Base-by-base conservation (phyloP, 768 basidiomycete species). In the Aureoboletus auriporus region DNA sequence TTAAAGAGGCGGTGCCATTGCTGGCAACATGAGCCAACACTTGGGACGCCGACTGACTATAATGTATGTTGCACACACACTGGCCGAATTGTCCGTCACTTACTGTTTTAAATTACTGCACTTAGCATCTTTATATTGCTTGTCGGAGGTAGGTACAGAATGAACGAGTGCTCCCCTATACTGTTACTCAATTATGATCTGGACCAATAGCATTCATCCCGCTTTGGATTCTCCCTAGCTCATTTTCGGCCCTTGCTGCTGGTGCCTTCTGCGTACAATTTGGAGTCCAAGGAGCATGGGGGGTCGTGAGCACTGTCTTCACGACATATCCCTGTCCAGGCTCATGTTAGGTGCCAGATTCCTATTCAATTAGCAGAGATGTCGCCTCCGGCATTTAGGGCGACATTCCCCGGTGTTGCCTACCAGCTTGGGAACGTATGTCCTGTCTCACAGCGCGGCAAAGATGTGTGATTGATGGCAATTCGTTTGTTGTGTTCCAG, bases 201-300 rank as follows among this genome's bases (percentile, higher is more conserved):
- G 26, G n/a, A 47, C 31, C 16, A 23, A 55, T 38, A 63, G 74
- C 63, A 20, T 80, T 80, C 68, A 86, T 89, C 56, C 86, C 86
- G 0, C 73, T 93, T 2, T 94, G 92, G 93, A 88, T 92, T 56
- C 57, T 95, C 7, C 93, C 93, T 3, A 67, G 58, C 6, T 67
- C 75, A 1, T 93, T 93, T 65, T 64, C 76, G 1, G 76, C 71
- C 1, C 82, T 96, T 8, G 61, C 88, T 0, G 89, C 89, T 0
- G 90, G 90, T 8, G 92, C 90, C 1, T 95, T 94, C 70, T 91
- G 79, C 56, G 72, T 92, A 13, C 91, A 93, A 60, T 80, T 89
- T 55, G 89, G 89, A 43, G 89, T 94, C 0, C 93, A 95, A 63
- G 91, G 90, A 2, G 91, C 89, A 33, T 92, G 89, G 88, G 89